Conservation (phyloP, 2,329 filamentous ascomycete species). For the Ceratocystis huliohia region DNA sequence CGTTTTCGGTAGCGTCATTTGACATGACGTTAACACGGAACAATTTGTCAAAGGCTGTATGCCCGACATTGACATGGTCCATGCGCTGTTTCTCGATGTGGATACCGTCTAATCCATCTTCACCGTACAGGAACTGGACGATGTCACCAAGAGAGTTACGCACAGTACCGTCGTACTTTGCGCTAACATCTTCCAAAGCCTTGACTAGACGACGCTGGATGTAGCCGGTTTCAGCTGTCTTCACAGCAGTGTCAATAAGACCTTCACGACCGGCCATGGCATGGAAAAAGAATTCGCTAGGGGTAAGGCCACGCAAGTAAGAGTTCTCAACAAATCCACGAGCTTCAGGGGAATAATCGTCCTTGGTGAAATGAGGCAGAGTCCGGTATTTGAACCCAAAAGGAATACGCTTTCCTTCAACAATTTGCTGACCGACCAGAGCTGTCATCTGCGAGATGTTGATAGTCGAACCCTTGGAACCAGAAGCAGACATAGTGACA, state of each 20-base stretch:
- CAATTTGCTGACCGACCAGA: conserved; percentile 92
- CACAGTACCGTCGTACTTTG: conserved; percentile 94
- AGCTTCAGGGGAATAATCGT: conserved; percentile 94
- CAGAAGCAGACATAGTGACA: conserved; percentile 88
- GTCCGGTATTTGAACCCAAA: conserved; percentile 99
- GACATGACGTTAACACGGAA: conserved; percentile 84
- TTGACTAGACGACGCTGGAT: conserved; percentile 98
- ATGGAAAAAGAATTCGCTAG: conserved; percentile 98
- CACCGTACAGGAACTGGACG: conserved; percentile 93
- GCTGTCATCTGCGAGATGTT: conserved; percentile 99
- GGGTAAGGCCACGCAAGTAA: conserved; percentile 87
- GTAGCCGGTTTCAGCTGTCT: conserved; percentile 97
- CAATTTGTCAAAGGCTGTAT: conserved; percentile 62
- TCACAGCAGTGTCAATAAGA: conserved; percentile 98
- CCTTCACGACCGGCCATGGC: conserved; percentile 99
- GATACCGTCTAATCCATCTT: conserved; percentile 88
- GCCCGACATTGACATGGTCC: conserved; percentile 70
- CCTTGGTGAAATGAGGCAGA: conserved; percentile 95
- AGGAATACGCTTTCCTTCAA: conserved; percentile 96
- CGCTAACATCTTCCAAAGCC: conserved; percentile 92
- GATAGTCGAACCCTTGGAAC: conserved; percentile 96
- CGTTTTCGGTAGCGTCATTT: conserved; percentile 38
- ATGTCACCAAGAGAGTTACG: conserved; percentile 94
- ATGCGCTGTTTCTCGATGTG: conserved; percentile 88
- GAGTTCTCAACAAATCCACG: conserved; percentile 98